These are phyloP conservation scores for Thalassiosira profunda DNA, from an alignment of 108 stramenopile species.

Conservation along the genomic window DNA sequence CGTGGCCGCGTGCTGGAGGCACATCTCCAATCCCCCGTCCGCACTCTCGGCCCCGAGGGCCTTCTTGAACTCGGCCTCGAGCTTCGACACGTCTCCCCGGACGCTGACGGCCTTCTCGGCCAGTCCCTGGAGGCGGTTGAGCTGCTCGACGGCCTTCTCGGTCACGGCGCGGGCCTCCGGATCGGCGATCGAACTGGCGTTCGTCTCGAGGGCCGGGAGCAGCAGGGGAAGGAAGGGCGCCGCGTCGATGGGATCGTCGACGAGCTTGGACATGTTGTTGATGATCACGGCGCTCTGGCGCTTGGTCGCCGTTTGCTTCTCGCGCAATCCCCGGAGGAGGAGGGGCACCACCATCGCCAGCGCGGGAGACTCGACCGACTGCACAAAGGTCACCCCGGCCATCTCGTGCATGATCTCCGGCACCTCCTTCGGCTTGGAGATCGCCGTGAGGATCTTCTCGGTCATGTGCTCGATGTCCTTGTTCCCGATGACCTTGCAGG, in stretches of 20 bases:
- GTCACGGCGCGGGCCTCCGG: slow-evolving; percentile 94
- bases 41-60: slow-evolving; percentile 57
- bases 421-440: slow-evolving; percentile 96
- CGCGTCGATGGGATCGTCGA: slow-evolving; percentile 95
- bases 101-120: slow-evolving; percentile 83
- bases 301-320: slow-evolving; percentile 94
- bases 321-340: slow-evolving; percentile 95
- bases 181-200: slow-evolving; percentile 96
- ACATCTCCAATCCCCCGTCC: slow-evolving; percentile 52
- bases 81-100: slow-evolving; percentile 88
- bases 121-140: slow-evolving; percentile 85
- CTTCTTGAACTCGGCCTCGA: slow-evolving; percentile 72
- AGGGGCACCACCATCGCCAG: slow-evolving; percentile 99
- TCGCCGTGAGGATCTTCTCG: slow-evolving; percentile 90
- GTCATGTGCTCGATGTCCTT: slow-evolving; percentile 99
- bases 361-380: slow-evolving; percentile 97
- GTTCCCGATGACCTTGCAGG: slow-evolving; percentile 97
- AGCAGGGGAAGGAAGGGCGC: slow-evolving; percentile 97
- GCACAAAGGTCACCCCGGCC: slow-evolving; percentile 98
- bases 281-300: slow-evolving; percentile 98
- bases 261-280: slow-evolving; percentile 99
- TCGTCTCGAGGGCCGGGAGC: slow-evolving; percentile 95
- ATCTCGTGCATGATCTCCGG: slow-evolving; percentile 97
- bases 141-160: slow-evolving; percentile 86
- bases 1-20: slow-evolving; percentile 71